Evolutionary conservation across 768 basidiomycete genomes (phyloP).

Genomic region (Tricholoma terreum): DNA sequence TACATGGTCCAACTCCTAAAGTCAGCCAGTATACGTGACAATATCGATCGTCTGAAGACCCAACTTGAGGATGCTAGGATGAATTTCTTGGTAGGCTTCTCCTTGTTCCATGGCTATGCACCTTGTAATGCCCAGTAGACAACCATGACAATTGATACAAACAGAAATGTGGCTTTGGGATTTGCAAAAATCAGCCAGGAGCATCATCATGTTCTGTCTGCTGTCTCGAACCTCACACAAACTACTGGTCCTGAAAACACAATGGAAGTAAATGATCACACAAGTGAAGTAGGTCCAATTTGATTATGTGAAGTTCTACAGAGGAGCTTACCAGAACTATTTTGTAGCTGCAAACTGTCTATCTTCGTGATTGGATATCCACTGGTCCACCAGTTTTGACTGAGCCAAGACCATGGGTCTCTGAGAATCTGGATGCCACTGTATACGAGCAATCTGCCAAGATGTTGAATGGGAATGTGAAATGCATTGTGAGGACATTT

Average conservation of each 20-base stretch:
- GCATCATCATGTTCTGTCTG: neutral
- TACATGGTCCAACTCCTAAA: neutral
- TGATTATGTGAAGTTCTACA: neutral
- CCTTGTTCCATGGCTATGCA: neutral
- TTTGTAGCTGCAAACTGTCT: neutral
- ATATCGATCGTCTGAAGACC: neutral
- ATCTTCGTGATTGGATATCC: neutral
- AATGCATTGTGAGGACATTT: neutral
- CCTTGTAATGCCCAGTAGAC: neutral
- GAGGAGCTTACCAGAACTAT: neutral
- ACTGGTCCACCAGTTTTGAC: neutral
- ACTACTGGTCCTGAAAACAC: neutral
- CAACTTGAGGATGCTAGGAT: neutral
- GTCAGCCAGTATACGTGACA: neutral
- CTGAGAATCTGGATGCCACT: neutral
- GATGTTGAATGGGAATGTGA: neutral
- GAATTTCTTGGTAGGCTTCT: neutral
- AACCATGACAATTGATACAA: neutral
- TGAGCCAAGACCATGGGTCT: neutral
- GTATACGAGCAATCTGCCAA: neutral
- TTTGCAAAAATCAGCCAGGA: neutral
- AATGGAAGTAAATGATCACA: neutral
- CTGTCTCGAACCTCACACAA: neutral
- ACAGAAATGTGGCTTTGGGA: neutral
- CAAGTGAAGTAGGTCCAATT: neutral